These are phyloP conservation scores for Stropharia rugosoannulata DNA, from an alignment of 768 basidiomycete species.

Conservation along the genomic window DNA sequence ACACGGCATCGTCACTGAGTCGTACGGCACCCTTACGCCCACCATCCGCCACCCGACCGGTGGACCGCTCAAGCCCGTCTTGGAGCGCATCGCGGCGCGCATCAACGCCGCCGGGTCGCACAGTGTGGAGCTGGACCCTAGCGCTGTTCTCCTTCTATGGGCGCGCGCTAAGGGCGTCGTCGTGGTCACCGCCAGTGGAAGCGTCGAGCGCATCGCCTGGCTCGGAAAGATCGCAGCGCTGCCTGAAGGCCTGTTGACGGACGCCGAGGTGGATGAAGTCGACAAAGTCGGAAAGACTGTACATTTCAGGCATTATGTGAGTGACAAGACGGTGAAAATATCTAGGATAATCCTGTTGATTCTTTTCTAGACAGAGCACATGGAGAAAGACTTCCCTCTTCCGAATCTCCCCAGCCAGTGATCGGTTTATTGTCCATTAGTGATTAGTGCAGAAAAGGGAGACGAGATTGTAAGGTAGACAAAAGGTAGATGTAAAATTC, in stretches of 20 bases:
- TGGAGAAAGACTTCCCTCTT: slow-evolving; percentile 33
- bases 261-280: slow-evolving; percentile 33
- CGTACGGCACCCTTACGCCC: slow-evolving; percentile 37
- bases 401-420: slow-evolving; percentile 26
- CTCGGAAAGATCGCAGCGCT: slow-evolving; percentile 27
- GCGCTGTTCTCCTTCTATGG: slow-evolving; percentile 31
- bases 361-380: slow-evolving; percentile 28
- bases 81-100: slow-evolving; percentile 31
- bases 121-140: slow-evolving; percentile 15
- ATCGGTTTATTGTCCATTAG: not conserved
- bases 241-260: slow-evolving; percentile 25
- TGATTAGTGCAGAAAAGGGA: too few species aligned
- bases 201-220: slow-evolving; percentile 26
- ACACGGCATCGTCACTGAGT: slow-evolving; percentile 36
- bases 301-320: slow-evolving; percentile 34
- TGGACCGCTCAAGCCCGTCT: slow-evolving; percentile 37
- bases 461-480: too few species aligned
- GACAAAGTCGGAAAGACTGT: slow-evolving; percentile 30
- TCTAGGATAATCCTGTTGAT: not conserved
- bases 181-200: slow-evolving; percentile 32
- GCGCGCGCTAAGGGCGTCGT: slow-evolving; percentile 29
- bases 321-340: slow-evolving; percentile 5
- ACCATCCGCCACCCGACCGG: slow-evolving; percentile 34
- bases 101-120: slow-evolving; percentile 20
- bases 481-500: too few species aligned